Percentiles rank a stretch among this genome's conserved stretches.
Evolutionary conservation across 1,139 yeast genomes (phyloP).

Genomic region (Geotrichum cucujoidarum): DNA sequence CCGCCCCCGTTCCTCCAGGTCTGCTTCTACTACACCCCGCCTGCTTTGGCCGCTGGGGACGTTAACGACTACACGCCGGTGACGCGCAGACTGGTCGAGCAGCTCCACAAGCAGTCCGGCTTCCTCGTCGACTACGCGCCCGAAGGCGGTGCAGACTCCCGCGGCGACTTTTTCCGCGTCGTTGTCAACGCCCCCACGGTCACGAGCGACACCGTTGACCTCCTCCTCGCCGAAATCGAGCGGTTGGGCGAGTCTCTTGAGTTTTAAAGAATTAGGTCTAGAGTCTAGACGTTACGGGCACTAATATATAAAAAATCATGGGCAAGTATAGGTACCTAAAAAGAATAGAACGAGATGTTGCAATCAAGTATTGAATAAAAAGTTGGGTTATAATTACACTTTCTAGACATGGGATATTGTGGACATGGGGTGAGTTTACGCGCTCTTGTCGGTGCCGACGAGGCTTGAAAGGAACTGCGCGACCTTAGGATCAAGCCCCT

Average conservation of each 20-base stretch:
- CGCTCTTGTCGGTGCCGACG: no score
- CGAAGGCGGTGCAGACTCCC: slow-evolving; percentile 42
- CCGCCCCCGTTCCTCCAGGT: slow-evolving; percentile 81
- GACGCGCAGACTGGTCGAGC: slow-evolving; percentile 63
- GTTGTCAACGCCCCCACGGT: slow-evolving; percentile 73
- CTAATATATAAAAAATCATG: neutral
- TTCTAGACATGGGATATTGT: no score
- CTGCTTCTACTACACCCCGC: slow-evolving; percentile 67
- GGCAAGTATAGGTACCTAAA: neutral
- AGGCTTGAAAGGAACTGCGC: slow-evolving; percentile 32
- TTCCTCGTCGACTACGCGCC: slow-evolving; percentile 84
- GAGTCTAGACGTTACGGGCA: neutral
- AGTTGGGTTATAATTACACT: slow-evolving; percentile 9
- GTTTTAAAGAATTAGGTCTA: neutral
- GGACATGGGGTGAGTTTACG: no score
- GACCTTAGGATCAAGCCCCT: slow-evolving; percentile 33
- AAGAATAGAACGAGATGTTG: neutral
- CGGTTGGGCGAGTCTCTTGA: slow-evolving; percentile 25
- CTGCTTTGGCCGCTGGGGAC: slow-evolving; percentile 19
- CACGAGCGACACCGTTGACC: slow-evolving; percentile 41
- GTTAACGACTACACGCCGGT: slow-evolving; percentile 46
- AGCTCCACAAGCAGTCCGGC: slow-evolving; percentile 56
- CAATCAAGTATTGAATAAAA: slow-evolving; percentile 2
- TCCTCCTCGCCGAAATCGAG: slow-evolving; percentile 38
- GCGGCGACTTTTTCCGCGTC: slow-evolving; percentile 80